Conservation (phyloP, 1,284 basidiomycete genomes). For the Cryptococcus sp. region DNA sequence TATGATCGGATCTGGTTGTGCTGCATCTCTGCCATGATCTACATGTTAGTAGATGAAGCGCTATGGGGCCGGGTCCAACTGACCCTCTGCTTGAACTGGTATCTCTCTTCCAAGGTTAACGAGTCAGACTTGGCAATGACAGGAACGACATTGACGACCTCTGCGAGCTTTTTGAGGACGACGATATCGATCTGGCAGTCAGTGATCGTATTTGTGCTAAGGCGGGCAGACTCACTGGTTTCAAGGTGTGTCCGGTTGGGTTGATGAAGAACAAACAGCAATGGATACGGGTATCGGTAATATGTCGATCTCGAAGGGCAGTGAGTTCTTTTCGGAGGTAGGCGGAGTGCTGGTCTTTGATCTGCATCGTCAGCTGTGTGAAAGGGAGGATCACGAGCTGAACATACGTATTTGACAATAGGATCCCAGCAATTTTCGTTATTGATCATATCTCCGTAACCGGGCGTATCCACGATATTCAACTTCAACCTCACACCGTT, state of each 20-base stretch:
- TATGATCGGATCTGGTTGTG: constrained; percentile 93
- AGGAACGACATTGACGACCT: constrained; percentile 98
- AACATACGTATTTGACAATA: constrained; percentile 93
- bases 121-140: constrained; percentile 98
- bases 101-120: constrained; percentile 88
- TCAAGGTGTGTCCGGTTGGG: constrained; percentile 87
- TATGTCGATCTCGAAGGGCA: constrained; percentile 96
- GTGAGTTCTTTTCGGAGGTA: constrained; percentile 99
- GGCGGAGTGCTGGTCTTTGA: constrained; percentile 90
- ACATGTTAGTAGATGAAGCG: not conserved
- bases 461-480: constrained; percentile 98
- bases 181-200: constrained; percentile 74
- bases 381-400: not conserved
- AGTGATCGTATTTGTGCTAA: not conserved
- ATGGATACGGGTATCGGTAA: constrained; percentile 97
- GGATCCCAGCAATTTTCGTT: constrained; percentile 99
- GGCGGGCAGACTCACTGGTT: constrained; percentile 52
- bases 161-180: constrained; percentile 97
- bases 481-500: constrained; percentile 91
- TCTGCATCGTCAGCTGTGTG: constrained; percentile 25
- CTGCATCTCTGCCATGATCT: constrained; percentile 89
- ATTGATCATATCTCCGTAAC: constrained; percentile 98
- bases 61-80: constrained; percentile 10
- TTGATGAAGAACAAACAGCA: constrained; percentile 99
- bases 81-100: constrained; percentile 87